Conservation (phyloP, 2,329 filamentous ascomycete genomes). For the Lachnellula subtilissima region DNA sequence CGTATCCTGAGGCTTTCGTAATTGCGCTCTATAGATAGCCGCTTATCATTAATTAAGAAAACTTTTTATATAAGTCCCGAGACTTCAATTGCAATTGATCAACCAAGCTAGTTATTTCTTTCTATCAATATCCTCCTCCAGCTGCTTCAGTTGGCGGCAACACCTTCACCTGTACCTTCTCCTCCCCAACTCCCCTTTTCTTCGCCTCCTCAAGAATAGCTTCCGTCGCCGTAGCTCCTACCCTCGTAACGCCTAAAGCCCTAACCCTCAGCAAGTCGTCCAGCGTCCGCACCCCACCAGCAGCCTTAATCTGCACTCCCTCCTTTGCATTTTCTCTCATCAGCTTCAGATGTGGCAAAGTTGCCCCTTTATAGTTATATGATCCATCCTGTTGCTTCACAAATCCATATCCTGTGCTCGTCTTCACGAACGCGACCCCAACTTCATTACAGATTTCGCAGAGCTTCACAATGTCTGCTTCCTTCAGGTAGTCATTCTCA, state of each 20-base stretch:
- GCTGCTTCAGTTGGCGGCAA: too few species aligned
- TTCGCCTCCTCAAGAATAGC: constrained; percentile 51
- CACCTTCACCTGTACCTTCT: too few species aligned
- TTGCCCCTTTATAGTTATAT: constrained; percentile 52
- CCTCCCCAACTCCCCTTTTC: constrained; percentile 39
- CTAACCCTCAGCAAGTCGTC: constrained; percentile 53
- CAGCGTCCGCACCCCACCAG: constrained; percentile 52
- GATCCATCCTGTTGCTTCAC: constrained; percentile 48
- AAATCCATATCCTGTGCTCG: constrained; percentile 56
- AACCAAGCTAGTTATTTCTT: too few species aligned
- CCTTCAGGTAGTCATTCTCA: constrained; percentile 52
- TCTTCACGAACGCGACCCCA: constrained; percentile 54
- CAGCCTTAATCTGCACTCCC: constrained; percentile 51
- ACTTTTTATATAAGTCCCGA: too few species aligned
- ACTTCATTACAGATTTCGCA: constrained; percentile 50
- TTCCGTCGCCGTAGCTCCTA: constrained; percentile 52
- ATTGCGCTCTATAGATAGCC: too few species aligned
- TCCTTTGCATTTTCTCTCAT: constrained; percentile 45
- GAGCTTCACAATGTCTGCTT: constrained; percentile 45
- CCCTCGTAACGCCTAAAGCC: constrained; percentile 48
- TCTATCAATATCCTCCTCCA: too few species aligned
- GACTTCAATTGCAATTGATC: too few species aligned
- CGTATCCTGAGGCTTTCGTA: too few species aligned
- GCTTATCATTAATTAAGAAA: too few species aligned
- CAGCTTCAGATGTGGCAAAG: constrained; percentile 44